These are phyloP conservation scores for Phytophthora ohioensis DNA, from an alignment of 352 stramenopile species.

Conservation along the genomic window DNA sequence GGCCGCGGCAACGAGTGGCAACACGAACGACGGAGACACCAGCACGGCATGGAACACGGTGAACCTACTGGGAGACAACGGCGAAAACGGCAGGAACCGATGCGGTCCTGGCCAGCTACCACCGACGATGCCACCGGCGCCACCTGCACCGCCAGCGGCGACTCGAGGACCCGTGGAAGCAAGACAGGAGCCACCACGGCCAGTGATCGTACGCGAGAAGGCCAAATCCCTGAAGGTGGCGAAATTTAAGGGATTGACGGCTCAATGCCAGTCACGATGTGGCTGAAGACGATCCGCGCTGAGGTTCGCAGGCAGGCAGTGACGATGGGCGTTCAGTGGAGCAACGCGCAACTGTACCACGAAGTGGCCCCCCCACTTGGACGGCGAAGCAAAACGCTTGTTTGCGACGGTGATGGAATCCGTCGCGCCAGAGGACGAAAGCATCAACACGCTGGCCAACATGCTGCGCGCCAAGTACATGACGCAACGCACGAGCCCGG, in stretches of 20 bases:
- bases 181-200: too few relatives aligned
- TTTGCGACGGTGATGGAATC: conserved; percentile 8
- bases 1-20: too few relatives aligned
- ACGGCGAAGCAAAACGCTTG: not conserved
- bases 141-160: too few relatives aligned
- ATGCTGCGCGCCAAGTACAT: conserved; percentile 15
- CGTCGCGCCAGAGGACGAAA: not conserved
- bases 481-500: not conserved
- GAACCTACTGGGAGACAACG: too few relatives aligned
- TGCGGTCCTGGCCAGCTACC: too few relatives aligned
- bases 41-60: too few relatives aligned
- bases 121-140: too few relatives aligned
- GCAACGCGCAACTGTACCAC: conserved; percentile 2
- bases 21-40: too few relatives aligned
- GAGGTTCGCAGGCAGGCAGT: not conserved
- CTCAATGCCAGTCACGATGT: conserved; percentile 6
- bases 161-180: too few relatives aligned
- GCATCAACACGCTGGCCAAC: not conserved
- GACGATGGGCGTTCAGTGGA: conserved; percentile 3
- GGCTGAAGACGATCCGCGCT: not conserved
- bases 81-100: too few relatives aligned
- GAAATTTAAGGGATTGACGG: conserved; percentile 15
- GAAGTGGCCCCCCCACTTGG: not conserved
- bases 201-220: not conserved
- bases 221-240: not conserved